Evolutionary conservation across 768 basidiomycete genomes (phyloP).

Genomic region (Suillus lakei): DNA sequence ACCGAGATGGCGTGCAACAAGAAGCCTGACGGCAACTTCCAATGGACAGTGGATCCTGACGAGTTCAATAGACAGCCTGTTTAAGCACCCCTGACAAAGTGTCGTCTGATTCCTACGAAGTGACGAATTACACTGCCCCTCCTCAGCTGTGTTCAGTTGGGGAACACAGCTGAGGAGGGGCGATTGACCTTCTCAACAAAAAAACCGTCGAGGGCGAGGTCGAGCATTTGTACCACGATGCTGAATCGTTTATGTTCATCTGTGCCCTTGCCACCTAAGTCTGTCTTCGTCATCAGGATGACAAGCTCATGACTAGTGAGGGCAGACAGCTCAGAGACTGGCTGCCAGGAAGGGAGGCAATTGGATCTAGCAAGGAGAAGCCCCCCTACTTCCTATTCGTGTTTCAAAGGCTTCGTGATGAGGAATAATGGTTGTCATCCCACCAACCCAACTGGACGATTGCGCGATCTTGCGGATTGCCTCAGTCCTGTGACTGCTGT

Average conservation of each 20-base stretch:
- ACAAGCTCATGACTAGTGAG: background rate
- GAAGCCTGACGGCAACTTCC: background rate
- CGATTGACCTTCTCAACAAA: background rate
- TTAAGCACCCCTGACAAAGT: too few species aligned
- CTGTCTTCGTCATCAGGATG: background rate
- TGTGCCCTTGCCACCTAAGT: background rate
- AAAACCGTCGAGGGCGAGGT: background rate
- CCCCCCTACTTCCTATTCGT: background rate
- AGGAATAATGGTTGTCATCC: background rate
- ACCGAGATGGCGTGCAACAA: background rate
- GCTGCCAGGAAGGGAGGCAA: background rate
- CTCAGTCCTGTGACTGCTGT: background rate
- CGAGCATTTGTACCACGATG: slow-evolving; percentile 4
- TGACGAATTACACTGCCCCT: background rate
- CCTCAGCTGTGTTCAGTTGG: background rate
- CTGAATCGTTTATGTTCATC: slow-evolving; percentile 5
- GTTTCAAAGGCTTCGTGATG: background rate
- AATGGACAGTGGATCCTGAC: background rate
- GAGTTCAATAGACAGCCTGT: too few species aligned
- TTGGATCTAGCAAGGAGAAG: background rate
- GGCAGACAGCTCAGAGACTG: background rate
- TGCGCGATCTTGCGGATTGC: background rate
- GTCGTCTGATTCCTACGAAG: background rate
- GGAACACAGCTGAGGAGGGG: background rate
- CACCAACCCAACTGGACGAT: background rate